These are phyloP conservation scores for Fusarium phyllophilum DNA, from an alignment of 2,329 filamentous ascomycete species.

Conservation along the genomic window DNA sequence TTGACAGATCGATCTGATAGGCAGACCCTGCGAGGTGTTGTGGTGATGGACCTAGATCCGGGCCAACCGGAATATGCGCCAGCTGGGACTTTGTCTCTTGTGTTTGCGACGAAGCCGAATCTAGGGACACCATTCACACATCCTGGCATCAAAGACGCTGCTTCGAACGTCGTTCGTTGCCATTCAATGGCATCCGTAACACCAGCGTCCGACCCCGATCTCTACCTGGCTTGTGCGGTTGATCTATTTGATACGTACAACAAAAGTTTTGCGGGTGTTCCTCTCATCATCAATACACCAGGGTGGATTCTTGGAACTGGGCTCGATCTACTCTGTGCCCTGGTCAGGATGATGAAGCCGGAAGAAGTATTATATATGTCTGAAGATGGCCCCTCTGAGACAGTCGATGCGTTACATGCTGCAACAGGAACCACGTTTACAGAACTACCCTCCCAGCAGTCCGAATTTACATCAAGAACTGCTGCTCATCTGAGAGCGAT, in stretches of 20 bases:
- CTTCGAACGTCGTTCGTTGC: conserved; percentile 61
- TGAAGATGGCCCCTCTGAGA: conserved; percentile 67
- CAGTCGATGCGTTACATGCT: conserved; percentile 62
- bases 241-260: conserved; percentile 71
- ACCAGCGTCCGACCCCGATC: conserved; percentile 71
- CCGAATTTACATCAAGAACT: conserved; percentile 66
- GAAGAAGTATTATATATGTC: conserved; percentile 76
- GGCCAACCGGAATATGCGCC: conserved; percentile 80
- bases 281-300: conserved; percentile 78
- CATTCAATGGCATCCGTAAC: conserved; percentile 74
- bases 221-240: conserved; percentile 72
- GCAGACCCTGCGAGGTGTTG: conserved; percentile 50
- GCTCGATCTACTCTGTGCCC: conserved; percentile 68
- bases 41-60: conserved; percentile 79
- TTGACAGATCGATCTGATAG: conserved; percentile 56
- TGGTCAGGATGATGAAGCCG: conserved; percentile 65
- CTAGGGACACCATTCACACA: conserved; percentile 76
- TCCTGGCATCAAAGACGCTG: conserved; percentile 50
- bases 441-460: conserved; percentile 68
- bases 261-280: conserved; percentile 55
- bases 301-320: conserved; percentile 80
- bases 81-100: conserved; percentile 75
- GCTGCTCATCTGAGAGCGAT: conserved; percentile 75
- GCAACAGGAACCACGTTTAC: conserved; percentile 57
- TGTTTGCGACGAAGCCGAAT: conserved; percentile 68